These are phyloP conservation scores for Ustilago vetiveriae DNA, from an alignment of 1,284 basidiomycete species.

Conservation along the genomic window DNA sequence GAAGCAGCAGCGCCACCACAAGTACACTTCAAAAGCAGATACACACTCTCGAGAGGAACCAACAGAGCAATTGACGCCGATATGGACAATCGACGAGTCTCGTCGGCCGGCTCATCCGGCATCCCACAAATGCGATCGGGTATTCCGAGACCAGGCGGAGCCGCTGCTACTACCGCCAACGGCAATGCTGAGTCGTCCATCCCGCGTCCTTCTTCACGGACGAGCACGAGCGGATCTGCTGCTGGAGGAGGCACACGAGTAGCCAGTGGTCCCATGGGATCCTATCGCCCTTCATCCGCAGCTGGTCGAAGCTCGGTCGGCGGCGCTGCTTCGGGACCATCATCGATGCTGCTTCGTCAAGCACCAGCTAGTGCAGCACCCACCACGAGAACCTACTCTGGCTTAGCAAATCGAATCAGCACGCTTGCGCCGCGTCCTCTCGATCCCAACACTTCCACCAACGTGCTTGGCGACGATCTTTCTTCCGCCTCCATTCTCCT, in stretches of 20 bases:
- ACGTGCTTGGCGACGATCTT: slow-evolving; percentile 28
- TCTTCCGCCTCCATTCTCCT: slow-evolving; percentile 28
- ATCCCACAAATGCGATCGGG: slow-evolving; percentile 41
- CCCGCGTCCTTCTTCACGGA: slow-evolving; percentile 32
- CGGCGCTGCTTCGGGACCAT: slow-evolving; percentile 1
- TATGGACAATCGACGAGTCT: slow-evolving; percentile 32
- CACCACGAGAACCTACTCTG: slow-evolving; percentile 25
- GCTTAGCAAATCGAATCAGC: slow-evolving; percentile 31
- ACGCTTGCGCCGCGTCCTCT: slow-evolving; percentile 31
- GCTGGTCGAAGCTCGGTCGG: slow-evolving; percentile 20
- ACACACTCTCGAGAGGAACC: too few species aligned
- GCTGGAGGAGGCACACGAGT: slow-evolving; percentile 2
- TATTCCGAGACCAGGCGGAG: slow-evolving; percentile 35
- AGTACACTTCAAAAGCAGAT: too few species aligned
- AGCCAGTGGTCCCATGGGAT: slow-evolving; percentile 33
- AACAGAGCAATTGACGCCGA: too few species aligned
- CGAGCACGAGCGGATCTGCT: slow-evolving; percentile 4
- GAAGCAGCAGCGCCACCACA: too few species aligned
- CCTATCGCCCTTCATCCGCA: slow-evolving; percentile 19
- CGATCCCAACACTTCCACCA: slow-evolving; percentile 22
- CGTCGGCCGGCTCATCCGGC: slow-evolving; percentile 24
- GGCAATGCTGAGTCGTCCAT: slow-evolving; percentile 16
- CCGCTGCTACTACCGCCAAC: background rate
- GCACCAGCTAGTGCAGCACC: slow-evolving; percentile 27
- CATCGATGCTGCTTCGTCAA: slow-evolving; percentile 20